phyloP scores from a whole-genome alignment of 176 grass and related monocot species.

The Elymus sibiricus region DNA sequence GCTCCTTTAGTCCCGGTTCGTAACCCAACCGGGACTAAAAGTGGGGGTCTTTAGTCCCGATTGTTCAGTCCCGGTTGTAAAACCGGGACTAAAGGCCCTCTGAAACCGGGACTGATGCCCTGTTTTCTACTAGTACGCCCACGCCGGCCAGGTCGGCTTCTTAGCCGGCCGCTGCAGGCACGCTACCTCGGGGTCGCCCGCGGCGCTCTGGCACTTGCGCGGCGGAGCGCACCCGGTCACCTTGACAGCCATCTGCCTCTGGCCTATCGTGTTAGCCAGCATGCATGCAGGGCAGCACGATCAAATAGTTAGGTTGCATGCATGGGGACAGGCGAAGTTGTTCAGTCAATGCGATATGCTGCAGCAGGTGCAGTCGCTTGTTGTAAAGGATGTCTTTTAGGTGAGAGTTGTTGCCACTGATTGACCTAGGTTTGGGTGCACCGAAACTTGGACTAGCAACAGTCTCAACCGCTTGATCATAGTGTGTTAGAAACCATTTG shows the following conservation, averaged over 20 bases:
- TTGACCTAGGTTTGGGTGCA: constrained; percentile 37
- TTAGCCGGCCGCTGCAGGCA: background rate
- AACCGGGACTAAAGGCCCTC: no score
- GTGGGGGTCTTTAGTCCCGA: no score
- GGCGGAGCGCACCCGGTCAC: background rate
- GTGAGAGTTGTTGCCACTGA: constrained; percentile 55
- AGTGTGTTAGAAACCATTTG: background rate
- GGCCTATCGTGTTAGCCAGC: background rate
- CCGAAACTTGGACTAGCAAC: constrained; percentile 35
- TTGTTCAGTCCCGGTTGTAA: no score
- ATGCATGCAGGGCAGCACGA: background rate
- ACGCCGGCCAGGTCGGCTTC: constrained; percentile 14
- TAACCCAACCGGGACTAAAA: no score
- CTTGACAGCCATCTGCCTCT: background rate
- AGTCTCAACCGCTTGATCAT: background rate
- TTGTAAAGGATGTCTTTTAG: constrained; percentile 48
- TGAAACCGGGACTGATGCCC: no score
- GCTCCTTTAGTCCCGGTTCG: no score
- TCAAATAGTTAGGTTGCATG: constrained; percentile 22
- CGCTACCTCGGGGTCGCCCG: background rate
- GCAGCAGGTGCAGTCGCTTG: constrained; percentile 45
- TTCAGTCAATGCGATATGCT: background rate
- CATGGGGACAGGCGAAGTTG: background rate
- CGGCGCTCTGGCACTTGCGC: background rate
- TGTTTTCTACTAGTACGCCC: no score